phyloP scores from a whole-genome alignment of 2,329 filamentous ascomycete genomes.

The Penicillium sp. region DNA sequence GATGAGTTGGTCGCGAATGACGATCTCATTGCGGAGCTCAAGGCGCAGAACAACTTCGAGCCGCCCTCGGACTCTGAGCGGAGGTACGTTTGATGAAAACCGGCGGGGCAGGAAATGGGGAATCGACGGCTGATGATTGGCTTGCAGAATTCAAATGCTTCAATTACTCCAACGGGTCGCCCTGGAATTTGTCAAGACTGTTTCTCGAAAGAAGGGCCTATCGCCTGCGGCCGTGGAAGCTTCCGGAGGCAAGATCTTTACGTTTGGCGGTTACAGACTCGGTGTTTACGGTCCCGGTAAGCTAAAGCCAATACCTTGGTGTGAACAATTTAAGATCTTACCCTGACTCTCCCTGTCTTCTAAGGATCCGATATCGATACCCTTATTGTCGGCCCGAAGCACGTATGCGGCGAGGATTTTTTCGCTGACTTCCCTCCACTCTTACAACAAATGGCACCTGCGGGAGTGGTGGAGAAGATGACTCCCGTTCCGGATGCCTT shows the following conservation, averaged over 20 bases:
- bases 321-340: not conserved
- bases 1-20: constrained; percentile 78
- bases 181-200: constrained; percentile 83
- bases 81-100: constrained; percentile 59
- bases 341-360: constrained; percentile 15
- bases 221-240: constrained; percentile 79
- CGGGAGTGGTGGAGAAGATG: constrained; percentile 82
- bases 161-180: constrained; percentile 78
- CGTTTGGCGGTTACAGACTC: constrained; percentile 92
- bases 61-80: constrained; percentile 79
- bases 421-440: constrained; percentile 86
- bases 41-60: constrained; percentile 91
- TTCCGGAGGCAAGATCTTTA: constrained; percentile 90
- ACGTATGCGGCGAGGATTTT: constrained; percentile 88
- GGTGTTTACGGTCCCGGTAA: constrained; percentile 85
- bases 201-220: constrained; percentile 74
- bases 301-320: constrained; percentile 23
- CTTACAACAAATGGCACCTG: constrained; percentile 75
- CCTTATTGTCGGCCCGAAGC: constrained; percentile 86
- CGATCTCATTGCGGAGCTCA: constrained; percentile 80
- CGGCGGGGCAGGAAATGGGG: not conserved
- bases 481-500: constrained; percentile 87
- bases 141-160: constrained; percentile 71
- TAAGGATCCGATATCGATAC: constrained; percentile 97
- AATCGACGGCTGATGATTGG: constrained; percentile 14